These are phyloP conservation scores for Sonneratia alba DNA, from an alignment of 345 rosid species.

Conservation along the genomic window DNA sequence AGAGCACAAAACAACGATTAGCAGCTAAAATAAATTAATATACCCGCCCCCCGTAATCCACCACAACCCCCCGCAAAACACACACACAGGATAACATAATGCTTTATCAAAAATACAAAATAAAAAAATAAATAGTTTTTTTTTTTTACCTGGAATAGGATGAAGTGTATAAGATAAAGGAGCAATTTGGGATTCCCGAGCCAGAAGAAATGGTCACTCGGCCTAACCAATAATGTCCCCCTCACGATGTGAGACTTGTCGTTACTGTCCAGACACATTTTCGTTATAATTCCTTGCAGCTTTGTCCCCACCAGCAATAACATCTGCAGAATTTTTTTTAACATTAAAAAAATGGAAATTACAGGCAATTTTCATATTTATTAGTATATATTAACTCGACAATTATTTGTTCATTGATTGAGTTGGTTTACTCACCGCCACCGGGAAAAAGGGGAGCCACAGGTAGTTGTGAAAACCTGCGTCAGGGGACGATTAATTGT, in stretches of 20 bases:
- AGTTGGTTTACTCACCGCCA: constrained; percentile 38
- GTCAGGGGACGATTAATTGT: background rate
- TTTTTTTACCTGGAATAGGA: constrained; percentile 39
- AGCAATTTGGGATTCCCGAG: constrained; percentile 43
- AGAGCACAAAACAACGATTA: constrained; percentile 3
- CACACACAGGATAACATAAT: background rate
- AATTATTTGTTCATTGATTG: background rate
- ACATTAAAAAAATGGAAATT: background rate
- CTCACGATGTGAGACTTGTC: constrained; percentile 38
- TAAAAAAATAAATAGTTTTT: background rate
- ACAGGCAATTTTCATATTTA: background rate
- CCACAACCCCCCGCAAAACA: too few species aligned
- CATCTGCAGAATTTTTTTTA: constrained; percentile 23
- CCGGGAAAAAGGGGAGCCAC: constrained; percentile 79
- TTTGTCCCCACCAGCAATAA: constrained; percentile 46
- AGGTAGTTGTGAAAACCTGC: constrained; percentile 49
- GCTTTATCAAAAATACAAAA: background rate
- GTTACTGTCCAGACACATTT: constrained; percentile 46
- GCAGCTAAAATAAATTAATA: too few species aligned
- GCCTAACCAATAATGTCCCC: constrained; percentile 50
- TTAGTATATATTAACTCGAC: too few species aligned
- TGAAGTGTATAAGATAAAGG: constrained; percentile 47
- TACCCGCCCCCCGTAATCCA: too few species aligned
- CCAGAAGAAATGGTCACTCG: constrained; percentile 57
- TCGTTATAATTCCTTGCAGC: constrained; percentile 43